Conservation (phyloP, 768 basidiomycete species). For the Rickenella mellea region DNA sequence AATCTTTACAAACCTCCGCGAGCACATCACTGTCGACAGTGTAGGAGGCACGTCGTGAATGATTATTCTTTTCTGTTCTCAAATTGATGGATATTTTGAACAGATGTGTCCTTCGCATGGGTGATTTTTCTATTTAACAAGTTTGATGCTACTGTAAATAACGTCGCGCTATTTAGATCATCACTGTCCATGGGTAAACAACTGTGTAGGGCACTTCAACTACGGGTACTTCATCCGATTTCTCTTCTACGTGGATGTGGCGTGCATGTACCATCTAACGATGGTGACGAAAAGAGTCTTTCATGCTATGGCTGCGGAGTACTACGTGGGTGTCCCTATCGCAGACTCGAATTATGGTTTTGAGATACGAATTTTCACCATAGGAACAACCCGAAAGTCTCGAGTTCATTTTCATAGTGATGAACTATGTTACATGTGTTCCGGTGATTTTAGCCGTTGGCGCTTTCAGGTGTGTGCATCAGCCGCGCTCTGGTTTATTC, state of each 20-base stretch:
- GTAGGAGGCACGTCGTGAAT: conserved; percentile 51
- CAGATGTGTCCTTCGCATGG: conserved; percentile 87
- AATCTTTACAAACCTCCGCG: conserved; percentile 78
- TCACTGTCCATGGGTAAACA: conserved; percentile 90
- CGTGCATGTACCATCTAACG: conserved; percentile 60
- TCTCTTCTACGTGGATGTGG: conserved; percentile 34
- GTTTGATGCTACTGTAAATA: background rate
- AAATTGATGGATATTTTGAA: background rate
- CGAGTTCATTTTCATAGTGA: conserved; percentile 77
- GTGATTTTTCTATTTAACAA: conserved; percentile 27
- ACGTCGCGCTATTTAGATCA: conserved; percentile 44
- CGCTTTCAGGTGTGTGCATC: conserved; percentile 61
- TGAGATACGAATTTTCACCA: background rate
- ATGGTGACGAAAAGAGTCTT: conserved; percentile 70
- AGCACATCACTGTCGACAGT: conserved; percentile 88
- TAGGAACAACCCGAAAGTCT: conserved; percentile 59
- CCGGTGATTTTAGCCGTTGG: conserved; percentile 87
- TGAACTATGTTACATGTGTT: conserved; percentile 78
- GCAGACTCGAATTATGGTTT: background rate
- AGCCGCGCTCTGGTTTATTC: background rate
- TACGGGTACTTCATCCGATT: conserved; percentile 68
- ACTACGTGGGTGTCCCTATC: conserved; percentile 38
- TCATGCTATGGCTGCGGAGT: conserved; percentile 28
- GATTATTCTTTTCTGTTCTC: background rate
- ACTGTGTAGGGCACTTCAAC: conserved; percentile 90